phyloP scores from a whole-genome alignment of 2,329 filamentous ascomycete species.

The Epicoccum sorghinum region DNA sequence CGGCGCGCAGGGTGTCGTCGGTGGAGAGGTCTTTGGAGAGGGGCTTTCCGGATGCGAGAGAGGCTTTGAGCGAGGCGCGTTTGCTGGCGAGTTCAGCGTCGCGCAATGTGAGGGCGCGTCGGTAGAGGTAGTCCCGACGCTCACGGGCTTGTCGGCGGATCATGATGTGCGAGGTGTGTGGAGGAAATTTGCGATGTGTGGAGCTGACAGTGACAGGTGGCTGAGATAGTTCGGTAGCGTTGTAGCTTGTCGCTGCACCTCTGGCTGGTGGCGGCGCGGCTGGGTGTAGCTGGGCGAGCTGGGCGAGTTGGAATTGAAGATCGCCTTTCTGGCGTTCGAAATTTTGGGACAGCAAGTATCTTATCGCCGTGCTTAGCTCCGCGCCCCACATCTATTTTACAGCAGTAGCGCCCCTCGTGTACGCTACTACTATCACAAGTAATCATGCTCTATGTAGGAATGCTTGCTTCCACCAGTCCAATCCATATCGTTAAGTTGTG shows the following conservation, averaged over 20 bases:
- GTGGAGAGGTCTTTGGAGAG: constrained; percentile 82
- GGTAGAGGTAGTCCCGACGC: constrained; percentile 79
- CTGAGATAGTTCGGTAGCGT: no score
- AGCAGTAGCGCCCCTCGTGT: no score
- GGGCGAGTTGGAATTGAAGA: background rate
- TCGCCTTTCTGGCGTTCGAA: background rate
- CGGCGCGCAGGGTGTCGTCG: constrained; percentile 80
- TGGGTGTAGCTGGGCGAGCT: background rate
- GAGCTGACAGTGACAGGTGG: no score
- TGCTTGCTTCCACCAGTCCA: no score
- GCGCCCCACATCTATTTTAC: no score
- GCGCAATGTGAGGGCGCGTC: constrained; percentile 74
- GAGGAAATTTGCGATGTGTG: no score
- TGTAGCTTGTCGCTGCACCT: no score
- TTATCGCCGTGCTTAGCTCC: no score
- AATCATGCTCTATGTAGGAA: no score
- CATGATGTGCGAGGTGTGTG: constrained; percentile 17
- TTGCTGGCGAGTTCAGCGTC: constrained; percentile 95
- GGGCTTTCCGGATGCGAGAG: constrained; percentile 87
- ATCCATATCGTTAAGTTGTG: no score
- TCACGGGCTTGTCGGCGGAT: constrained; percentile 69
- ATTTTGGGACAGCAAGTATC: background rate
- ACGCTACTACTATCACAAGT: no score
- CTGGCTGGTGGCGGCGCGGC: background rate
- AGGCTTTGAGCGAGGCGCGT: constrained; percentile 82